These are phyloP conservation scores for Apiospora sp. DNA, from an alignment of 2,329 filamentous ascomycete species.

Conservation along the genomic window DNA sequence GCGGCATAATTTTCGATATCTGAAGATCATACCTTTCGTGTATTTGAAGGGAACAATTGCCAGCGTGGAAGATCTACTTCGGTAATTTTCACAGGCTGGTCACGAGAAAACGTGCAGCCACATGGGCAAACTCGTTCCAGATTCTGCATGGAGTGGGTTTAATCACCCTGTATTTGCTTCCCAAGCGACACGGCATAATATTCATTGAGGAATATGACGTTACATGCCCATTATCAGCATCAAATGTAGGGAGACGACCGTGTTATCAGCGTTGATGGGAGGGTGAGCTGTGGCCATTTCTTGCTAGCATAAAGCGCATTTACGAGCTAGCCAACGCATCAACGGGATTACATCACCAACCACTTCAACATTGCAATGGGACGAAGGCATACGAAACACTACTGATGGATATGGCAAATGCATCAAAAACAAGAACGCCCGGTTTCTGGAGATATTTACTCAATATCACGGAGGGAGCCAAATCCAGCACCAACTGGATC, in stretches of 20 bases:
- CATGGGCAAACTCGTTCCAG: background rate
- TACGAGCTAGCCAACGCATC: background rate
- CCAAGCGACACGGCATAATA: background rate
- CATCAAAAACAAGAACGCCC: background rate
- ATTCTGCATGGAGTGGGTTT: background rate
- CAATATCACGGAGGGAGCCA: background rate
- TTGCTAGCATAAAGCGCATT: background rate
- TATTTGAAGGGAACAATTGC: background rate
- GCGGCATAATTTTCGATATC: background rate
- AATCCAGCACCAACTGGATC: background rate
- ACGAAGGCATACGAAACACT: background rate
- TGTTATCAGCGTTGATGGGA: background rate
- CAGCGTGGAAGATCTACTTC: background rate
- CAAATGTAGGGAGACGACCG: background rate
- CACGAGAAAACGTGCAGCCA: background rate
- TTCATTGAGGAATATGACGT: background rate
- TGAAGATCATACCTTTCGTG: too few relatives aligned
- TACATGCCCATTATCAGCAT: background rate
- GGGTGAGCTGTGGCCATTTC: background rate
- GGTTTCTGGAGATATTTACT: background rate
- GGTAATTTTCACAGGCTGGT: background rate
- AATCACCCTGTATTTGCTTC: background rate
- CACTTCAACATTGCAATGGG: background rate
- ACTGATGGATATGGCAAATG: background rate
- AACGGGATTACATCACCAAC: slow-evolving; percentile 14